Conservation (phyloP, 768 basidiomycete genomes). For the Trametes coccinea region DNA sequence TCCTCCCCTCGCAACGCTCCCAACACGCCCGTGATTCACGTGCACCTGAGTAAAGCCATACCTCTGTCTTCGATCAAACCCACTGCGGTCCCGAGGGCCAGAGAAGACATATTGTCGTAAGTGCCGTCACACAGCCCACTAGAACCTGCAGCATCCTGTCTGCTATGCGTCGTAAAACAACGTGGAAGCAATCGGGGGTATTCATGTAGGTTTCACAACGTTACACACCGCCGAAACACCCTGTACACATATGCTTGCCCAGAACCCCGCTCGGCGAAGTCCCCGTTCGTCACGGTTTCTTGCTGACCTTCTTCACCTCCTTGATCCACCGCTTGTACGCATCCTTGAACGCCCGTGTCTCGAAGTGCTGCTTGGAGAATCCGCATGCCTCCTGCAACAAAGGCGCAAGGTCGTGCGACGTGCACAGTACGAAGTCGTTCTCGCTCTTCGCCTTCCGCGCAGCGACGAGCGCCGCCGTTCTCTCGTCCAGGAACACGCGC, state of each 20-base stretch:
- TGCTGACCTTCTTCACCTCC: not conserved
- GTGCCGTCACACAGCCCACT: no score
- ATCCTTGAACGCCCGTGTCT: not conserved
- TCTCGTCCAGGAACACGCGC: not conserved
- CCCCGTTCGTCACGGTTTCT: not conserved
- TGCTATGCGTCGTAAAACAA: no score
- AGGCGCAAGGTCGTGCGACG: slow-evolving; percentile 8
- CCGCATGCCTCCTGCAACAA: slow-evolving; percentile 1
- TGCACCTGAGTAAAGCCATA: no score
- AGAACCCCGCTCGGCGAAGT: not conserved
- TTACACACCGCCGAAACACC: no score
- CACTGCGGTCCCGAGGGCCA: not conserved
- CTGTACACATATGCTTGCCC: no score
- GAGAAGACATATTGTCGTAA: no score
- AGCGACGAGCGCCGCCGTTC: not conserved
- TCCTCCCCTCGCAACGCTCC: not conserved
- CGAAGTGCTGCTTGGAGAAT: not conserved
- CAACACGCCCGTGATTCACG: not conserved
- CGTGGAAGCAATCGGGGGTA: no score
- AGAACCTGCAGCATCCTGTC: no score
- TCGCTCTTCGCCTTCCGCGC: slow-evolving; percentile 3
- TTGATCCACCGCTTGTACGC: slow-evolving; percentile 7
- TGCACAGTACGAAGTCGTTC: slow-evolving; percentile 6
- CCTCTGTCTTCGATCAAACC: not conserved
- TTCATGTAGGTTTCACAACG: no score